phyloP scores from a whole-genome alignment of 768 basidiomycete genomes.

The Trametes elegans region DNA sequence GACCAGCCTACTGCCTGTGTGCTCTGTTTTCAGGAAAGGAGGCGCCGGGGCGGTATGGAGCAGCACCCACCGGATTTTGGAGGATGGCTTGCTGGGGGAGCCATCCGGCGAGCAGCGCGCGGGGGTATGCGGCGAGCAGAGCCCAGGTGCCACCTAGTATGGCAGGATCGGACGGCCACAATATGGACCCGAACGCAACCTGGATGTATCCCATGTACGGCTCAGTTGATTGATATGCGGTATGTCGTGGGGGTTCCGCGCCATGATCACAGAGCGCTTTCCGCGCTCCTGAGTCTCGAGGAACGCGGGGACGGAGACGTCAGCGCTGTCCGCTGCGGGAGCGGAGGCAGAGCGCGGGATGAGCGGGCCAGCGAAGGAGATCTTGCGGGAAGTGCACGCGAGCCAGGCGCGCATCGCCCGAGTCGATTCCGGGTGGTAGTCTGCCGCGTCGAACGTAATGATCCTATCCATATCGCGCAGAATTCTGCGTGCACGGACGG shows the following conservation, averaged over 20 bases:
- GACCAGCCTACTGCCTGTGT: no score
- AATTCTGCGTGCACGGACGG: neutral
- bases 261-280: neutral
- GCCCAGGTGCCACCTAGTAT: no score
- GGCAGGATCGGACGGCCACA: conserved; percentile 1
- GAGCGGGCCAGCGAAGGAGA: neutral
- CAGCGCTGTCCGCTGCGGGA: neutral
- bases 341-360: neutral
- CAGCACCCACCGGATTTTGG: no score
- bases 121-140: no score
- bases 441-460: neutral
- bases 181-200: conserved; percentile 3
- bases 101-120: no score
- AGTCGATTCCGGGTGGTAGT: neutral
- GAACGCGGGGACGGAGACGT: neutral
- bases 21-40: no score
- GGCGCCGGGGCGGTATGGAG: no score
- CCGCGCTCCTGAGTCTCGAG: neutral
- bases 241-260: neutral
- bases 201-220: neutral
- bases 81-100: no score
- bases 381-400: neutral
- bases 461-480: neutral
- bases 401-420: neutral
- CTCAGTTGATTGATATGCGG: neutral